These are phyloP conservation scores for Apiotrichum gamsii DNA, from an alignment of 1,284 basidiomycete genomes.

Conservation along the genomic window DNA sequence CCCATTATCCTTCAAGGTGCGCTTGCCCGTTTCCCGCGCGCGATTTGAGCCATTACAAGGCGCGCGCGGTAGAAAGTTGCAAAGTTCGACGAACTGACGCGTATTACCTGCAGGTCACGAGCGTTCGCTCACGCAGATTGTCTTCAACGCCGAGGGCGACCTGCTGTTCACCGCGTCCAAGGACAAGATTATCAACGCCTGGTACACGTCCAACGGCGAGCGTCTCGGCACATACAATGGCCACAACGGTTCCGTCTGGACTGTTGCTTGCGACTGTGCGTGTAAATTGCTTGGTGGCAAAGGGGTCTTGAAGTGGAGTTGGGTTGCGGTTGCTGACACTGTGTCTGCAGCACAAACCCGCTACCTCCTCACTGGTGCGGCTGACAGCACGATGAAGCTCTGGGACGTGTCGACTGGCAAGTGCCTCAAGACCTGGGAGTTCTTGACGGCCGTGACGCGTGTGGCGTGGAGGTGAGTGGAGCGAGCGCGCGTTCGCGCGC, in stretches of 20 bases:
- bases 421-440: constrained; percentile 91
- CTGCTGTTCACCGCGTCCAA: constrained; percentile 94
- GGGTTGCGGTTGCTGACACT: constrained; percentile 5
- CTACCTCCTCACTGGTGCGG: constrained; percentile 76
- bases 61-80: background rate
- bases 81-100: constrained; percentile 5
- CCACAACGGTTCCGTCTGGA: constrained; percentile 96
- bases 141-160: constrained; percentile 94
- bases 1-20: constrained; percentile 47
- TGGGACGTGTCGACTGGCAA: constrained; percentile 89
- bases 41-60: background rate
- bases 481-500: background rate
- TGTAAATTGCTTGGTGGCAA: constrained; percentile 24
- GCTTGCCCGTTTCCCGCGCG: constrained; percentile 1
- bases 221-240: constrained; percentile 93
- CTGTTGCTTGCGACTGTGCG: constrained; percentile 90
- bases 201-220: constrained; percentile 99
- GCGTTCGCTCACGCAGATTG: constrained; percentile 94
- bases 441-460: constrained; percentile 94
- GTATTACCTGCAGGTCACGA: constrained; percentile 73
- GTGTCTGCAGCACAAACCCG: constrained; percentile 64
- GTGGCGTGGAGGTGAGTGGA: constrained; percentile 56
- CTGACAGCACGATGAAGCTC: constrained; percentile 84
- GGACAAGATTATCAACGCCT: constrained; percentile 90
- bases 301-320: background rate